Evolutionary conservation across 1,139 yeast genomes (phyloP).

Genomic region (Petasospora rhodanensis): DNA sequence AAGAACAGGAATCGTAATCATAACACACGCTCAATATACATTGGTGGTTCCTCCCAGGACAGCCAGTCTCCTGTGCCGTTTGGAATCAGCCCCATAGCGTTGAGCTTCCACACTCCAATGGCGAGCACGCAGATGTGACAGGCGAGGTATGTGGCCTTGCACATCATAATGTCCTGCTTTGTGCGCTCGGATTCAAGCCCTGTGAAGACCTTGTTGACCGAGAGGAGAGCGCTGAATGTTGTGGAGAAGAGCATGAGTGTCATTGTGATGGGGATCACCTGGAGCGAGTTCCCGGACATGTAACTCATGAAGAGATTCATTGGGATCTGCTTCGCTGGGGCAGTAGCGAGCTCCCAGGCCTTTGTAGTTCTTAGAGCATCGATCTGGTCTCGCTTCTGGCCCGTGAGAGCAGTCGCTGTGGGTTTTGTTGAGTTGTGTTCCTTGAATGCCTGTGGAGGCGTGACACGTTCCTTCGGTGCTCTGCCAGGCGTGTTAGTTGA

Average conservation of each 20-base stretch:
- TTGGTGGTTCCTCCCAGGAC: constrained; percentile 66
- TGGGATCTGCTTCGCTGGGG: constrained; percentile 82
- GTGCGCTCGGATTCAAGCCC: constrained; percentile 35
- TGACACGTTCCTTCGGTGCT: constrained; percentile 1
- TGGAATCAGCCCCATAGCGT: constrained; percentile 88
- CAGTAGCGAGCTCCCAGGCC: constrained; percentile 84
- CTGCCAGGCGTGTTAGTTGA: too few relatives aligned
- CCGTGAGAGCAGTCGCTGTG: constrained; percentile 2
- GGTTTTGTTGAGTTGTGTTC: constrained; percentile 5
- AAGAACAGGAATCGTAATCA: neutral
- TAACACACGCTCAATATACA: constrained; percentile 14
- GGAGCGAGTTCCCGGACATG: constrained; percentile 89
- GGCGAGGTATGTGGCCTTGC: constrained; percentile 46
- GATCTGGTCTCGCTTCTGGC: constrained; percentile 9
- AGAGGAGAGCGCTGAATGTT: constrained; percentile 69
- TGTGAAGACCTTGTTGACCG: constrained; percentile 44
- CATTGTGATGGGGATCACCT: constrained; percentile 88
- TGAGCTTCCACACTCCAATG: constrained; percentile 81
- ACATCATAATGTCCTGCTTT: constrained; percentile 38
- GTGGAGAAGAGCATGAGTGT: constrained; percentile 77
- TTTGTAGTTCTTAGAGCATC: constrained; percentile 31
- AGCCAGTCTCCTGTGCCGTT: constrained; percentile 88
- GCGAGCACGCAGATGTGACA: constrained; percentile 64
- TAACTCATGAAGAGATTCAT: constrained; percentile 89
- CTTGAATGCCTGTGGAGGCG: constrained; percentile 12